phyloP scores from a whole-genome alignment of 2,329 filamentous ascomycete species.

The Tympanopsis confertula region DNA sequence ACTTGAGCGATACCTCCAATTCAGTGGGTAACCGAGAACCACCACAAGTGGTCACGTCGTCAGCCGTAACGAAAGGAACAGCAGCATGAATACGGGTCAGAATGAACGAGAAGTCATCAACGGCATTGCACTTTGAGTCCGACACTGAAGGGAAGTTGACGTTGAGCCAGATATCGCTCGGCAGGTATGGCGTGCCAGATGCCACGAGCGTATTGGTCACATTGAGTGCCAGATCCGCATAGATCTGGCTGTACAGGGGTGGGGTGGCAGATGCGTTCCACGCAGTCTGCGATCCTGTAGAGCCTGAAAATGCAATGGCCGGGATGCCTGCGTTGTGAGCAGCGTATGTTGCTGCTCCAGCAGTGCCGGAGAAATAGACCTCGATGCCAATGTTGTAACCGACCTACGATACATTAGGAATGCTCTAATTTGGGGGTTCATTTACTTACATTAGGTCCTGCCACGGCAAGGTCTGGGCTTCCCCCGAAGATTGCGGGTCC shows the following conservation, averaged over 20 bases:
- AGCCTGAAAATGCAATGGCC: conserved; percentile 57
- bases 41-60: conserved; percentile 47
- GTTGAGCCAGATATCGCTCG: conserved; percentile 48
- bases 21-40: conserved; percentile 45
- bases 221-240: conserved; percentile 48
- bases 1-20: conserved; percentile 31
- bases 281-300: conserved; percentile 31
- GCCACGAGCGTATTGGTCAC: conserved; percentile 42
- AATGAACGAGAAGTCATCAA: conserved; percentile 49
- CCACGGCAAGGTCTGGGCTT: conserved; percentile 48
- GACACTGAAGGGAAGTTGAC: conserved; percentile 53
- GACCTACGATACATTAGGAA: no score
- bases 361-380: conserved; percentile 52
- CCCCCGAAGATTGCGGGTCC: conserved; percentile 36
- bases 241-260: conserved; percentile 43
- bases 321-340: conserved; percentile 42
- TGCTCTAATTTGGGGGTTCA: conserved; percentile 1
- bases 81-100: conserved; percentile 48
- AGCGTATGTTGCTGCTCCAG: conserved; percentile 52
- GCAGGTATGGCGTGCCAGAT: conserved; percentile 51
- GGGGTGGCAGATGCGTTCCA: conserved; percentile 39
- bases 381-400: conserved; percentile 43
- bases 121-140: conserved; percentile 32
- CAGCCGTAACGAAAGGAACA: conserved; percentile 28
- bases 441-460: conserved; percentile 48